Conservation (phyloP, 345 rosid species). For the Microcos paniculata region DNA sequence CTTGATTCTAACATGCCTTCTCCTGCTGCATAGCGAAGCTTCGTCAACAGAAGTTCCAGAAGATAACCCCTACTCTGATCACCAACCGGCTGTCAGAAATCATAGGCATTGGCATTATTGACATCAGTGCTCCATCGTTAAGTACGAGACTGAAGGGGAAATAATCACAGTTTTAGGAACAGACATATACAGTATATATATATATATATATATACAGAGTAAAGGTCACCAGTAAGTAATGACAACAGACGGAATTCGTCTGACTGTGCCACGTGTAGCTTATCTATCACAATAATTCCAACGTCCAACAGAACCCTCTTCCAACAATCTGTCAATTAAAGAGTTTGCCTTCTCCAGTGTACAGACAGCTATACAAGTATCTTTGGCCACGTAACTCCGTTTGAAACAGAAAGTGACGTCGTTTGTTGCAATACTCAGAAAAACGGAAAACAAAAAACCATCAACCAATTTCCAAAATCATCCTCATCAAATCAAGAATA, state of each 20-base stretch:
- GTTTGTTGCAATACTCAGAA: too few species aligned
- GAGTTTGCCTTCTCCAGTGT: conserved; percentile 98
- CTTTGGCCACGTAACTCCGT: too few species aligned
- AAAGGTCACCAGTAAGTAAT: conserved; percentile 7
- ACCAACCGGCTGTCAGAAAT: conserved; percentile 70
- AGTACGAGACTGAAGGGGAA: neutral
- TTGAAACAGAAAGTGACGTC: too few species aligned
- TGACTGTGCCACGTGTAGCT: conserved; percentile 84
- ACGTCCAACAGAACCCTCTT: conserved; percentile 89
- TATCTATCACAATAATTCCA: conserved; percentile 96
- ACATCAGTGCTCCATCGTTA: neutral
- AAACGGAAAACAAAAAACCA: too few species aligned
- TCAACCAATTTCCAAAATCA: too few species aligned
- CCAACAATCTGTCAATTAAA: conserved; percentile 80
- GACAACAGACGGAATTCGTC: conserved; percentile 15
- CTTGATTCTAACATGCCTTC: conserved; percentile 78
- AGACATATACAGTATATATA: too few species aligned
- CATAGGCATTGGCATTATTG: conserved; percentile 21
- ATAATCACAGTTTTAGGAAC: conserved; percentile 16
- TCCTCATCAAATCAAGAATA: too few species aligned
- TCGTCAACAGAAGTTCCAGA: conserved; percentile 89
- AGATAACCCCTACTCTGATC: conserved; percentile 97
- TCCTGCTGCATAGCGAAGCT: conserved; percentile 97
- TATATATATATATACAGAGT: too few species aligned
- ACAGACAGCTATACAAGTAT: conserved; percentile 95